A percentile compares a stretch with the other conserved stretches of the same genome.
These are phyloP conservation scores for Penicillium pulvis DNA, from an alignment of 495 filamentous ascomycete genomes.

Conservation along the genomic window DNA sequence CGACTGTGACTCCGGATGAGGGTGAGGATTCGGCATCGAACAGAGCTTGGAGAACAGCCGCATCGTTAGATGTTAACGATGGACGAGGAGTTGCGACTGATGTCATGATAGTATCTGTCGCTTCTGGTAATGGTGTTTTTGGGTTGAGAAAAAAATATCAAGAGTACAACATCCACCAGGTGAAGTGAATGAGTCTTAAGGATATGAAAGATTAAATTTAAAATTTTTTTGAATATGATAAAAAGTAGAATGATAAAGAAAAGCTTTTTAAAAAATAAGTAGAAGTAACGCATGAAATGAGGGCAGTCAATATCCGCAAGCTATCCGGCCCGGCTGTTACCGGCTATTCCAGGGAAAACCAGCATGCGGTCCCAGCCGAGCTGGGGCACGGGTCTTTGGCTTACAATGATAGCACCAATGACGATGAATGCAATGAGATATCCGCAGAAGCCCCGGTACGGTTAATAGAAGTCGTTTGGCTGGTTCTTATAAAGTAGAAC, in stretches of 20 bases:
- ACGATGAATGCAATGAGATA: slow-evolving; percentile 2
- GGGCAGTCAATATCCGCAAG: neutral
- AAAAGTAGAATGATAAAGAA: neutral
- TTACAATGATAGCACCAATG: slow-evolving; percentile 5
- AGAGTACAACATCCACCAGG: neutral
- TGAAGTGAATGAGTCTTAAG: neutral
- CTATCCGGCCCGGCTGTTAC: slow-evolving; percentile 21
- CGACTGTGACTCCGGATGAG: slow-evolving; percentile 52
- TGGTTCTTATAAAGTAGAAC: slow-evolving; percentile 9
- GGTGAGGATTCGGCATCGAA: slow-evolving; percentile 77
- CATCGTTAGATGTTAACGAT: slow-evolving; percentile 67
- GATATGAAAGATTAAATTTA: neutral
- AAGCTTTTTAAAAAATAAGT: neutral
- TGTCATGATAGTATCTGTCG: slow-evolving; percentile 18
- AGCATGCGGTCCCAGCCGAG: slow-evolving; percentile 16
- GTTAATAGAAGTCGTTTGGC: neutral
- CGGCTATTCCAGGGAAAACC: slow-evolving; percentile 27
- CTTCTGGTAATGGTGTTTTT: neutral
- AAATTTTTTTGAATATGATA: too few species aligned
- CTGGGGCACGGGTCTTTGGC: neutral
- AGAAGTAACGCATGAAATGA: neutral
- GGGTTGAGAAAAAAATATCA: neutral
- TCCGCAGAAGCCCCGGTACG: slow-evolving; percentile 4
- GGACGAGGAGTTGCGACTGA: slow-evolving; percentile 47
- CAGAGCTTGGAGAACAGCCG: slow-evolving; percentile 72